These are phyloP conservation scores for Datura wrightii DNA, from an alignment of 257 asterid genomes.

Conservation along the genomic window DNA sequence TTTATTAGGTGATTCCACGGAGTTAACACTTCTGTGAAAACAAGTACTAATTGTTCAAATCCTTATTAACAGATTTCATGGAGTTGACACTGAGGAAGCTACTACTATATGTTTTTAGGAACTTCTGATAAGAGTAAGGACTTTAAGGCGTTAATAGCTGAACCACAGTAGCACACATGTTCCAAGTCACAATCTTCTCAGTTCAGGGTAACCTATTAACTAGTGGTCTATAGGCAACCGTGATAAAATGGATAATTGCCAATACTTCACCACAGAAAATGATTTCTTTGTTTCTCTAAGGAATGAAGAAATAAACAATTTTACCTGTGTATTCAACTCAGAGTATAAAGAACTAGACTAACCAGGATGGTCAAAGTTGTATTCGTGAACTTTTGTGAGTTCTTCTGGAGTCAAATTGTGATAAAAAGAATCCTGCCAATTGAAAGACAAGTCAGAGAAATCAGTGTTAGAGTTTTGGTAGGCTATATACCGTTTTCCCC, in stretches of 20 bases:
- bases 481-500: not conserved
- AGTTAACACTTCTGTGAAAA: not conserved
- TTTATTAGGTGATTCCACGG: not conserved
- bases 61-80: not conserved
- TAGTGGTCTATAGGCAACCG: not conserved
- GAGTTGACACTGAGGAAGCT: not conserved
- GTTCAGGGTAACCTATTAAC: not conserved
- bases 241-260: not conserved
- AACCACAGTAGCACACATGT: not conserved
- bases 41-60: not conserved
- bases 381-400: slow-evolving; percentile 86
- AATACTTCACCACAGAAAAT: not conserved
- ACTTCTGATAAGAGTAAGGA: not conserved
- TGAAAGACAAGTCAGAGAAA: slow-evolving; percentile 24
- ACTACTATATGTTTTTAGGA: not conserved
- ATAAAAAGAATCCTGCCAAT: slow-evolving; percentile 91
- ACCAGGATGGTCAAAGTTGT: slow-evolving; percentile 99
- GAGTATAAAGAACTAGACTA: slow-evolving; percentile 38
- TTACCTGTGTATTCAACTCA: slow-evolving; percentile 1
- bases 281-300: not conserved
- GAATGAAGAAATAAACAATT: not conserved
- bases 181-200: not conserved
- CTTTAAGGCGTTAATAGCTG: slow-evolving; percentile 2
- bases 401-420: slow-evolving; percentile 84
- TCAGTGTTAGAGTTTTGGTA: not conserved